A percentile compares a stretch with the other conserved stretches of the same genome.
Conservation (phyloP, 2,329 filamentous ascomycete genomes). For the Claviceps quebecensis region DNA sequence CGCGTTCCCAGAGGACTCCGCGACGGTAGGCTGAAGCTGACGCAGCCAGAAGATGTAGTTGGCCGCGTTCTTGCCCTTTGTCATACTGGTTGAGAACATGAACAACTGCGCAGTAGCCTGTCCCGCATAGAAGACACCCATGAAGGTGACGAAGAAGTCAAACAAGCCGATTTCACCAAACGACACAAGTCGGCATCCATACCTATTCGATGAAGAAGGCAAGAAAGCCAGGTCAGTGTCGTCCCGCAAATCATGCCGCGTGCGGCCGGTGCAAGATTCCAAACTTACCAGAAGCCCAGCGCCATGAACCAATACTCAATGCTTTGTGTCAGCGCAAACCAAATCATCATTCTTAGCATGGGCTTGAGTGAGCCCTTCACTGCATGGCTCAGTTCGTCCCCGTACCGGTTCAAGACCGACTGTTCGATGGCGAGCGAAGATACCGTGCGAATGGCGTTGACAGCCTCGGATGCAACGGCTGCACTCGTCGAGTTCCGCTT, state of each 20-base stretch:
- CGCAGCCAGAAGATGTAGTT: slow-evolving; percentile 37
- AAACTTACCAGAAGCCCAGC: slow-evolving; percentile 19
- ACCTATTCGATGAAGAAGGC: slow-evolving; percentile 9
- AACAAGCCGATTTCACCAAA: slow-evolving; percentile 38
- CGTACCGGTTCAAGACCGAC: slow-evolving; percentile 17
- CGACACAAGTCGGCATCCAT: slow-evolving; percentile 23
- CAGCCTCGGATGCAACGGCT: slow-evolving; percentile 29
- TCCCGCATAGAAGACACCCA: slow-evolving; percentile 33
- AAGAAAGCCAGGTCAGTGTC: background rate
- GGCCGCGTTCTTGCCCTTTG: slow-evolving; percentile 32
- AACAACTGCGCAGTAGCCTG: slow-evolving; percentile 28
- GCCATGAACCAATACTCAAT: slow-evolving; percentile 26
- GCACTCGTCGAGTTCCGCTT: slow-evolving; percentile 23
- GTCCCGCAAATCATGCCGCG: background rate
- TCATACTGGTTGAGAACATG: slow-evolving; percentile 37
- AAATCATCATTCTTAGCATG: slow-evolving; percentile 20
- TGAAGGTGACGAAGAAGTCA: slow-evolving; percentile 34
- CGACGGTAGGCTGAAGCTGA: slow-evolving; percentile 26
- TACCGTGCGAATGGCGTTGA: slow-evolving; percentile 25
- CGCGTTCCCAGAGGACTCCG: slow-evolving; percentile 26
- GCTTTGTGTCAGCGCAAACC: slow-evolving; percentile 23
- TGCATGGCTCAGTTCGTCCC: slow-evolving; percentile 14
- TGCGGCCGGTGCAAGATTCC: background rate
- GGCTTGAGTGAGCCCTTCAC: slow-evolving; percentile 17
- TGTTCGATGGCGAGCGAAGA: slow-evolving; percentile 28